Evolutionary conservation across 192 early-diverging fungal species (phyloP).

Genomic region (Coemansia pectinata): DNA sequence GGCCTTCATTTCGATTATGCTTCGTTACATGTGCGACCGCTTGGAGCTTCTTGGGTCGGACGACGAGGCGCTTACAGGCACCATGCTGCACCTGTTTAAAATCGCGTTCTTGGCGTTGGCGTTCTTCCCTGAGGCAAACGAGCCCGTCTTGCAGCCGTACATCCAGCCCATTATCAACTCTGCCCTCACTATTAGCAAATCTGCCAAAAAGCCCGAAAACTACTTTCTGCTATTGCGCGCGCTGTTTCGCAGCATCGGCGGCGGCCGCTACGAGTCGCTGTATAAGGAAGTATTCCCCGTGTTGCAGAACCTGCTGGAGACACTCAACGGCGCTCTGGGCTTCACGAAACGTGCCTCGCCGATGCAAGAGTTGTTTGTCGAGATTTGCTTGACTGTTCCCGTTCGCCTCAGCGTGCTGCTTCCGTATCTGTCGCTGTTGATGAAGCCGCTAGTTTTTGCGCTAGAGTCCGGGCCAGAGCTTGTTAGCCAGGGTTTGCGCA

Average conservation of each 20-base stretch:
- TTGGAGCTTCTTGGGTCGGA: slow-evolving; percentile 46
- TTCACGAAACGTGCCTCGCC: slow-evolving; percentile 77
- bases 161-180: slow-evolving; percentile 86
- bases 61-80: slow-evolving; percentile 50
- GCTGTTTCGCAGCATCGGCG: slow-evolving; percentile 95
- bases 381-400: slow-evolving; percentile 95
- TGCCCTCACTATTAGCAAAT: slow-evolving; percentile 79
- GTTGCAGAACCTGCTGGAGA: slow-evolving; percentile 88
- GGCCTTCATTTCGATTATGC: slow-evolving; percentile 57
- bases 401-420: slow-evolving; percentile 92
- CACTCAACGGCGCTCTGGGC: slow-evolving; percentile 78
- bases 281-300: slow-evolving; percentile 96
- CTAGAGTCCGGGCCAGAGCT: slow-evolving; percentile 89
- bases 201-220: slow-evolving; percentile 83
- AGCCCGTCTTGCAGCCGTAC: slow-evolving; percentile 91
- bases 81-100: slow-evolving; percentile 90
- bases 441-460: slow-evolving; percentile 95
- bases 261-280: slow-evolving; percentile 91
- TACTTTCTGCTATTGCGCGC: slow-evolving; percentile 91
- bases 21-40: slow-evolving; percentile 47
- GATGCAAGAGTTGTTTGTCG: slow-evolving; percentile 96
- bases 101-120: slow-evolving; percentile 92
- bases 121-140: slow-evolving; percentile 88
- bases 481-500: slow-evolving; percentile 93
- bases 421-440: slow-evolving; percentile 89